A percentile compares a stretch with the other conserved stretches of the same genome.
Conservation (phyloP, 306 rosid genomes). For the Prunus campanulata region DNA sequence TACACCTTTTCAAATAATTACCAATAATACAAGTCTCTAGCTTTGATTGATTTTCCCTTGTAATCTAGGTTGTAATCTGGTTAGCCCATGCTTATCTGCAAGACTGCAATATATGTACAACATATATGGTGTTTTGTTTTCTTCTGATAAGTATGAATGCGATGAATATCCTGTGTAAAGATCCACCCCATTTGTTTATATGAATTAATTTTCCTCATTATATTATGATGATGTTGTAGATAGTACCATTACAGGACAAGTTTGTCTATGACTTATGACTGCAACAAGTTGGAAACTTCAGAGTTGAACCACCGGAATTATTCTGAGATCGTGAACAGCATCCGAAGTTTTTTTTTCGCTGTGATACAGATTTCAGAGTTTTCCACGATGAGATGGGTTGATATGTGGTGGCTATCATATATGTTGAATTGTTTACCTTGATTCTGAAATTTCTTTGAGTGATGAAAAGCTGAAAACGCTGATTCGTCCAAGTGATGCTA, state of each 20-base stretch:
- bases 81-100: background rate
- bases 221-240: background rate
- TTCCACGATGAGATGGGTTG: conserved; percentile 21
- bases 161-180: background rate
- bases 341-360: conserved; percentile 48
- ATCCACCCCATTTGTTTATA: background rate
- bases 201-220: too few relatives aligned
- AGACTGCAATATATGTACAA: background rate
- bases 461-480: conserved; percentile 82
- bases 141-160: background rate
- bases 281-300: conserved; percentile 91
- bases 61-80: background rate
- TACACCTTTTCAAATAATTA: too few relatives aligned
- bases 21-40: background rate
- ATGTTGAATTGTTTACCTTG: conserved; percentile 1
- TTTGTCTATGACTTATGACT: background rate
- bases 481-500: conserved; percentile 46
- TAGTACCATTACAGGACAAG: background rate
- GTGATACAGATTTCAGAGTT: background rate
- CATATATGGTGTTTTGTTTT: background rate
- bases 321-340: conserved; percentile 99
- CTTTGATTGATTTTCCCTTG: conserved; percentile 10
- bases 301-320: conserved; percentile 98
- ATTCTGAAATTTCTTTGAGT: conserved; percentile 40
- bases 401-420: background rate